Base-by-base conservation (phyloP, 2,329 filamentous ascomycete genomes). In the Cladorrhinum sp. region DNA sequence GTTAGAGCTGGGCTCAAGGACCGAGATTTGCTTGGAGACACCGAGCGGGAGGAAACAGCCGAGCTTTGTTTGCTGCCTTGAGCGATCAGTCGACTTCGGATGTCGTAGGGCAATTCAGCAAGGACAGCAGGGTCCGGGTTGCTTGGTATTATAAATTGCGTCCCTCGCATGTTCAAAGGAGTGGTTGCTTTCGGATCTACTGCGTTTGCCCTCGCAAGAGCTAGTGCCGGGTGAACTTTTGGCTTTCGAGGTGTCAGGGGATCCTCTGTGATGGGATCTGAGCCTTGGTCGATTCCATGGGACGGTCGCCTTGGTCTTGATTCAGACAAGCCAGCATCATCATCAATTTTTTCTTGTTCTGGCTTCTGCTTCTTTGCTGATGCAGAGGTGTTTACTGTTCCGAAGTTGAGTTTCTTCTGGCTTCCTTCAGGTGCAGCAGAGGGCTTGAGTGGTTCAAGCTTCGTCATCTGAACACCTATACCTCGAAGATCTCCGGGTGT, bases 401-500 rank as follows among this genome's bases (percentile, higher is more conserved):
- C 87, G 76, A 97, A 97, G 36, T 82, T 85, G 20, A 98, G 79
- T 53, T 85, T 88, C 65, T 84, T 88, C 73, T 98, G 93, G 68
- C 92, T 96, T 62, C 90, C 85, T 57, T 92, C 87, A 1, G 80
- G 73, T 1, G 77, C 82, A n/a, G 81, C 77, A 0, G 79, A 77
- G 16, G 76, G 70, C 69, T 91, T 96, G 68, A 95, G 77, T 0
- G 89, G 86, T 67, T 97, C 92, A 3, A 99, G 81, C 73, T 92
- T 97, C 13, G 92, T 95, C 86, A 98, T 90, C 71, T 97, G 93
- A 1, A 98, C 84, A 0, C 95, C 95, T 9, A 99, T 79, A 0
- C 95, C 95, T 69, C 95, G 85, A n/a, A 99, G 80, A 71, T 99
- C 95, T 9, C 93, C 95, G 0, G 95, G 92, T 2, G 89, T 91